Percentiles rank a stretch among this genome's conserved stretches.
These are phyloP conservation scores for Acacia melanoxylon DNA, from an alignment of 306 rosid genomes.

Conservation along the genomic window DNA sequence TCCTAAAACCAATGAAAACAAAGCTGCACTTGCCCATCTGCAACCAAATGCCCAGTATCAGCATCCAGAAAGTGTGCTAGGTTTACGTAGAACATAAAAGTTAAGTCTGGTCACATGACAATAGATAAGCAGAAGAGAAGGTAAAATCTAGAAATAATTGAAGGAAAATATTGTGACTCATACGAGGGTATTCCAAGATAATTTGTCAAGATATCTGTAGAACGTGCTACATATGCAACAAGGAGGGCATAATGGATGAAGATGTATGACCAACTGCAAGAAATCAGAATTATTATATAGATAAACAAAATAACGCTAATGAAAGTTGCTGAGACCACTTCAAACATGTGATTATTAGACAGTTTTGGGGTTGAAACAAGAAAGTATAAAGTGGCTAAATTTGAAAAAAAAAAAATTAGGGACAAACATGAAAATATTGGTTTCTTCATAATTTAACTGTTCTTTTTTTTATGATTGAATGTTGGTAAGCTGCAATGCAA, in stretches of 20 bases:
- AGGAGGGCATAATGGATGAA: slow-evolving; percentile 83
- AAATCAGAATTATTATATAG: slow-evolving; percentile 18
- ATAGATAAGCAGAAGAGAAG: slow-evolving; percentile 11
- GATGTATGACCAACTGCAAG: slow-evolving; percentile 89
- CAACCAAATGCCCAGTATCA: slow-evolving; percentile 54
- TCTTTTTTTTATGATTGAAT: background rate
- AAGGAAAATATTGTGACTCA: slow-evolving; percentile 24
- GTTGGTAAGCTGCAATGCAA: background rate
- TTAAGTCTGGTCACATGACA: slow-evolving; percentile 2
- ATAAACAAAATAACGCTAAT: slow-evolving; percentile 2
- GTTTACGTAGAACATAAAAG: slow-evolving; percentile 25
- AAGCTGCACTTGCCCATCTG: slow-evolving; percentile 88
- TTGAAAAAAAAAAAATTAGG: background rate
- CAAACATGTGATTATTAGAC: background rate
- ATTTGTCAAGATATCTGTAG: slow-evolving; percentile 73
- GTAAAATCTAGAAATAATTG: slow-evolving; percentile 3
- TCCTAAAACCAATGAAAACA: slow-evolving; percentile 70
- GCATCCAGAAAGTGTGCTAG: slow-evolving; percentile 37
- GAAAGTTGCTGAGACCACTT: background rate
- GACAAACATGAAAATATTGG: background rate
- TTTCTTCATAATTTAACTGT: slow-evolving; percentile 16
- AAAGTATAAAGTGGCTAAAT: background rate
- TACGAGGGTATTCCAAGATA: slow-evolving; percentile 71
- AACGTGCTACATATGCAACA: slow-evolving; percentile 74
- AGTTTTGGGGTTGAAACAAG: background rate